Percentiles rank a stretch among this genome's conserved stretches.
These are phyloP conservation scores for Oryza glaberrima DNA, from an alignment of 176 grass and related monocot genomes.

Conservation along the genomic window DNA sequence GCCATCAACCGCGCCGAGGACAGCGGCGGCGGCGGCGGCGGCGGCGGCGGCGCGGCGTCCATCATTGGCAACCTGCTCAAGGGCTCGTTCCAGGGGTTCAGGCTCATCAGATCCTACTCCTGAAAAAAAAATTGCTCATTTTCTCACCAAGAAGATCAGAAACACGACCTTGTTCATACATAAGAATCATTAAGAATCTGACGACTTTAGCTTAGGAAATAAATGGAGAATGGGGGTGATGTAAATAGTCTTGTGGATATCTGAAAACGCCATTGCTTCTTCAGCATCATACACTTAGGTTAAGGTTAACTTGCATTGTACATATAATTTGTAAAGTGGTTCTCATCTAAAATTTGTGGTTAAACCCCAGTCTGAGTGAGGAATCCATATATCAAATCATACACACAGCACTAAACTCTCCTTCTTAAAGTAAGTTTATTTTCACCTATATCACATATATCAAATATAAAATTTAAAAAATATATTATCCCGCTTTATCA, in stretches of 20 bases:
- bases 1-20: background rate
- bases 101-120: constrained; percentile 32
- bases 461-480: too few species aligned
- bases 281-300: background rate
- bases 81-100: constrained; percentile 46
- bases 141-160: background rate
- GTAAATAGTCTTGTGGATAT: constrained; percentile 7
- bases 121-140: background rate
- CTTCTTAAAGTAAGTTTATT: too few species aligned
- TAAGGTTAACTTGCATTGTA: background rate
- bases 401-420: too few species aligned
- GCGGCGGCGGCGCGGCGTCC: background rate
- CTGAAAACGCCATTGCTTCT: background rate
- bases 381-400: too few species aligned
- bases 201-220: constrained; percentile 10
- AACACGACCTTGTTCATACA: background rate
- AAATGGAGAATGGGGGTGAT: background rate
- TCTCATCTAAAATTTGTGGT: background rate
- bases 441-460: too few species aligned
- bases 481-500: too few species aligned
- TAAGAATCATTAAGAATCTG: background rate
- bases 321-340: background rate
- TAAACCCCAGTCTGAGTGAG: background rate
- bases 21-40: background rate
- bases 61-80: constrained; percentile 41